These are phyloP conservation scores for Saccharomycopsis vini DNA, from an alignment of 805 yeast genomes.

Conservation along the genomic window DNA sequence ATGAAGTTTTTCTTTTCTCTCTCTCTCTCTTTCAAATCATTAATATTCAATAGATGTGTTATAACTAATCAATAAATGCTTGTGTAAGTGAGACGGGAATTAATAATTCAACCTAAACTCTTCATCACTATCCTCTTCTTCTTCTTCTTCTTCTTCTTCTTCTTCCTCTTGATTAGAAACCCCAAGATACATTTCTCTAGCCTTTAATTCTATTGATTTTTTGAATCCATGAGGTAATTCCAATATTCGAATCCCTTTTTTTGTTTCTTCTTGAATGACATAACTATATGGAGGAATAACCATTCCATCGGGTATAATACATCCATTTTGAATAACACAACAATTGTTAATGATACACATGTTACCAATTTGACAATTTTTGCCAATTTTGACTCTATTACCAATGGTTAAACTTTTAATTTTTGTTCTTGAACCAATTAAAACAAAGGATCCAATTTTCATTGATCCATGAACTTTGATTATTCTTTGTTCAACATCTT, in stretches of 20 bases:
- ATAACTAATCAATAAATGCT: too few relatives aligned
- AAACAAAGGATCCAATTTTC: slow-evolving; percentile 36
- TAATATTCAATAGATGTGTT: too few relatives aligned
- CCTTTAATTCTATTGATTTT: slow-evolving; percentile 15
- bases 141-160: too few relatives aligned
- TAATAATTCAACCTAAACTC: slow-evolving; percentile 1
- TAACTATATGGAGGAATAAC: slow-evolving; percentile 42
- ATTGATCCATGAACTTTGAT: slow-evolving; percentile 22
- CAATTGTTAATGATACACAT: slow-evolving; percentile 37
- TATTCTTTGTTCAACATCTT: not conserved
- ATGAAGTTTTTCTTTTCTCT: too few relatives aligned
- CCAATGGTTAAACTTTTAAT: slow-evolving; percentile 35
- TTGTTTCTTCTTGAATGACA: slow-evolving; percentile 27
- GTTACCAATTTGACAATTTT: slow-evolving; percentile 29
- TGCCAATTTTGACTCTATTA: slow-evolving; percentile 38
- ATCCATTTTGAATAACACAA: slow-evolving; percentile 34
- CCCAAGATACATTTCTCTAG: slow-evolving; percentile 18
- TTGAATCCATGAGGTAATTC: slow-evolving; percentile 21
- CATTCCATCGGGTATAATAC: slow-evolving; percentile 31
- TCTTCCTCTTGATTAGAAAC: too few relatives aligned
- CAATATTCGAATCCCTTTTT: slow-evolving; percentile 8
- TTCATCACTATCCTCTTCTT: not conserved
- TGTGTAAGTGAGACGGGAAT: too few relatives aligned
- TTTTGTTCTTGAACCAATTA: slow-evolving; percentile 28
- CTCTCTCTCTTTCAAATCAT: too few relatives aligned